A percentile compares a stretch with the other conserved stretches of the same genome.
phyloP scores from a whole-genome alignment of 345 rosid genomes.

The Lepidium sativum region DNA sequence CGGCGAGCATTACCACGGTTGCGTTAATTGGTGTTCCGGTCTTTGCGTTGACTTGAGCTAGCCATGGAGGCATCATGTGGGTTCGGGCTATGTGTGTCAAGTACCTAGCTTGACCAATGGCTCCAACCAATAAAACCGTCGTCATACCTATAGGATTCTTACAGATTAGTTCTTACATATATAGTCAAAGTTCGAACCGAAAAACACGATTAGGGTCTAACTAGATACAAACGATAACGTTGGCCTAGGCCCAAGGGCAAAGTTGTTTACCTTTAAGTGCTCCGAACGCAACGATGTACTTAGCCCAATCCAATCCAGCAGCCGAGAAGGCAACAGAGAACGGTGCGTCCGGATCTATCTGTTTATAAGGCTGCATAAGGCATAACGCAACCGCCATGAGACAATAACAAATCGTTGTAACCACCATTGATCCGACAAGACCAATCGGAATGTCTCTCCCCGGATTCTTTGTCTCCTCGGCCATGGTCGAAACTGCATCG shows the following conservation, averaged over 20 bases:
- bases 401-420: conserved; percentile 50
- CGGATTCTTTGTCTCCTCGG: conserved; percentile 83
- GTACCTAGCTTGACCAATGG: conserved; percentile 77
- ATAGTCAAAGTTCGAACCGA: background rate
- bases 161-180: background rate
- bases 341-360: conserved; percentile 52
- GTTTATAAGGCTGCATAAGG: conserved; percentile 46
- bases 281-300: conserved; percentile 67
- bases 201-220: background rate
- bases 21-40: conserved; percentile 81
- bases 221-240: too few species aligned
- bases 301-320: conserved; percentile 74
- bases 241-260: too few species aligned
- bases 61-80: conserved; percentile 89
- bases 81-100: conserved; percentile 83
- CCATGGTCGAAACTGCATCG: conserved; percentile 86
- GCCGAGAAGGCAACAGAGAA: conserved; percentile 65
- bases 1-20: conserved; percentile 47
- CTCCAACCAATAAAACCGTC: conserved; percentile 59
- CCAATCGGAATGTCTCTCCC: conserved; percentile 79
- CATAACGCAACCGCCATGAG: conserved; percentile 46
- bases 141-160: conserved; percentile 45
- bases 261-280: conserved; percentile 62
- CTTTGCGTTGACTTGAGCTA: conserved; percentile 47
- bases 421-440: conserved; percentile 63